Percentiles rank a stretch among this genome's conserved stretches.
Evolutionary conservation across 2,329 filamentous ascomycete genomes (phyloP).

Genomic region (Pyrenophora graminea): DNA sequence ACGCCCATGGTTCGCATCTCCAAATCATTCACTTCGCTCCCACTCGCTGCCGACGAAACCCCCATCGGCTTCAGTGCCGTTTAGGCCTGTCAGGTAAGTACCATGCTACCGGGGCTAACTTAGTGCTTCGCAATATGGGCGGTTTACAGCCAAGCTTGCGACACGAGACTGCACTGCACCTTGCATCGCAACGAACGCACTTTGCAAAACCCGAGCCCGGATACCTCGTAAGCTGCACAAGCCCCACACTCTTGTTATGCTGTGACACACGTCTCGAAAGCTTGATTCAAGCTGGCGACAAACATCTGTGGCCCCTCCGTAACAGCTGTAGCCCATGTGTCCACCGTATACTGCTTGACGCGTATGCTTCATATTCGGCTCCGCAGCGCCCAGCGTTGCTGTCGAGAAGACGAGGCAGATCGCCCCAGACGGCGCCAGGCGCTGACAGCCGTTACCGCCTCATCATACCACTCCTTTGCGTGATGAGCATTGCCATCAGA

Average conservation of each 20-base stretch:
- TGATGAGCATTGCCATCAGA: not conserved
- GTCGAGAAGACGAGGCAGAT: not conserved
- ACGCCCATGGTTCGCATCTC: too few relatives aligned
- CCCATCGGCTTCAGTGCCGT: not conserved
- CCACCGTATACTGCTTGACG: not conserved
- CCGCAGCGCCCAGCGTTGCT: not conserved
- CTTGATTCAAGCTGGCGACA: not conserved
- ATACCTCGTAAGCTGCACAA: not conserved
- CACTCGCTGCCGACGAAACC: not conserved
- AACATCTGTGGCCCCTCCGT: too few relatives aligned
- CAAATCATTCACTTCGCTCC: too few relatives aligned
- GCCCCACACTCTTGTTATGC: conserved; percentile 1
- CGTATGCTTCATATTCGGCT: not conserved
- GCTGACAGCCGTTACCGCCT: not conserved
- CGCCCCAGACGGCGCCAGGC: too few relatives aligned
- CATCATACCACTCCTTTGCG: not conserved
- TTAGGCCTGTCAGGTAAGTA: not conserved
- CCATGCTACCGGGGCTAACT: not conserved
- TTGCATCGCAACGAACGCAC: not conserved
- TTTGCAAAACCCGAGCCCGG: not conserved
- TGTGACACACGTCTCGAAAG: conserved; percentile 5
- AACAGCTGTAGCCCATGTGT: not conserved
- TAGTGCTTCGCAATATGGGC: not conserved
- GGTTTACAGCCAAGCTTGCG: not conserved
- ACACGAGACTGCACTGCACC: not conserved